A percentile compares a stretch with the other conserved stretches of the same genome.
phyloP scores from a whole-genome alignment of 805 yeast genomes.

The Teunomyces panamensis region DNA sequence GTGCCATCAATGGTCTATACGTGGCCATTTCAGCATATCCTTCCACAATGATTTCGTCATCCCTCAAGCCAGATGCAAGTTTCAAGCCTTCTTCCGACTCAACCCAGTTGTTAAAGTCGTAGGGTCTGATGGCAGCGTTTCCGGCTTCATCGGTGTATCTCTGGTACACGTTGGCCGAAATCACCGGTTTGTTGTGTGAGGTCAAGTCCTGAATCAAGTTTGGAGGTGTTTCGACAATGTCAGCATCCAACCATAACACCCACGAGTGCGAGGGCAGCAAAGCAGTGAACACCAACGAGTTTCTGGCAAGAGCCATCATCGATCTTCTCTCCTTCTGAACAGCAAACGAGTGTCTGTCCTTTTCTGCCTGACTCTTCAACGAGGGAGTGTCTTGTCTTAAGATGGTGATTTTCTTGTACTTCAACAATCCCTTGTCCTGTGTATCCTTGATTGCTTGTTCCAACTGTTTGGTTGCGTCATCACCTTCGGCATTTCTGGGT shows the following conservation, averaged over 20 bases:
- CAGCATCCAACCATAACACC: slow-evolving; percentile 97
- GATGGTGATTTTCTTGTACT: slow-evolving; percentile 82
- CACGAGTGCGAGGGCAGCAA: slow-evolving; percentile 87
- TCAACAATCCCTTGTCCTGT: slow-evolving; percentile 57
- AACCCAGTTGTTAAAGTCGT: slow-evolving; percentile 96
- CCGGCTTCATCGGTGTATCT: slow-evolving; percentile 60
- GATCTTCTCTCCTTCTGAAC: slow-evolving; percentile 88
- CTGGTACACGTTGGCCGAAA: slow-evolving; percentile 93
- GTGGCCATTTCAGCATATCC: slow-evolving; percentile 94
- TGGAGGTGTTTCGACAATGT: slow-evolving; percentile 83
- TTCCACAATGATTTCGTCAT: slow-evolving; percentile 92
- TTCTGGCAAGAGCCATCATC: slow-evolving; percentile 92
- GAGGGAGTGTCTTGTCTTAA: slow-evolving; percentile 88
- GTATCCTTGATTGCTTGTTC: slow-evolving; percentile 72
- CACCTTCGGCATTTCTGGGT: slow-evolving; percentile 83
- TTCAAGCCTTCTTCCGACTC: slow-evolving; percentile 77
- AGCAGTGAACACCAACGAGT: slow-evolving; percentile 85
- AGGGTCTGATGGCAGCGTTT: slow-evolving; percentile 71
- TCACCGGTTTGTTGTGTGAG: slow-evolving; percentile 76
- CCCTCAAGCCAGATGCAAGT: slow-evolving; percentile 67
- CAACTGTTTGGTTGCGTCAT: slow-evolving; percentile 64
- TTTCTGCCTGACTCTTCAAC: slow-evolving; percentile 70
- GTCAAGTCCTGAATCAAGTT: slow-evolving; percentile 85
- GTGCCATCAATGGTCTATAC: slow-evolving; percentile 92
- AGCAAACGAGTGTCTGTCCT: slow-evolving; percentile 82